phyloP scores from a whole-genome alignment of 2,329 filamentous ascomycete species.

The Ambrosiella xylebori region DNA sequence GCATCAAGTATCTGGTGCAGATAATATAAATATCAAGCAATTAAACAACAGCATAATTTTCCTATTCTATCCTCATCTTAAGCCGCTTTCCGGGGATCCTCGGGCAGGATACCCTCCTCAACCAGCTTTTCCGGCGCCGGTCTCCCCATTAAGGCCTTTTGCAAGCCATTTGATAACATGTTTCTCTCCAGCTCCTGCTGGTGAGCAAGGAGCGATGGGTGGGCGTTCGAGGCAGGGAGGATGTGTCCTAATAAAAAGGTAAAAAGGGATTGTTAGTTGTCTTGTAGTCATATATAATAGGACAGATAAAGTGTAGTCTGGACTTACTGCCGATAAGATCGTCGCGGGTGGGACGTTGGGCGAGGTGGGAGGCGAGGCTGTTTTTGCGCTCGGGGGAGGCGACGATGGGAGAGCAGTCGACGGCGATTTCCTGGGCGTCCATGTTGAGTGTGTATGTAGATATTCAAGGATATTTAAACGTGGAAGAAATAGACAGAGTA shows the following conservation, averaged over 20 bases:
- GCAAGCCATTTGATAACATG: slow-evolving; percentile 73
- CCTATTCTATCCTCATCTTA: not conserved
- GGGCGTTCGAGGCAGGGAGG: slow-evolving; percentile 59
- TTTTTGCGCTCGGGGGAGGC: slow-evolving; percentile 40
- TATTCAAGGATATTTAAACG: not conserved
- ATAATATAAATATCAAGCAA: not conserved
- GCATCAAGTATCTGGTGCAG: too few species aligned
- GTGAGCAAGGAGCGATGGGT: slow-evolving; percentile 61
- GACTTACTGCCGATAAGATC: slow-evolving; percentile 46
- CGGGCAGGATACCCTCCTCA: slow-evolving; percentile 60
- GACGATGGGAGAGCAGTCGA: slow-evolving; percentile 43
- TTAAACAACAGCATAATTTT: not conserved
- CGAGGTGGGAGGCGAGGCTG: slow-evolving; percentile 56
- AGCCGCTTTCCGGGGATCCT: slow-evolving; percentile 36
- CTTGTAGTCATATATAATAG: not conserved
- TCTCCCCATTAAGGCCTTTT: slow-evolving; percentile 68
- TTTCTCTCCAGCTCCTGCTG: slow-evolving; percentile 74
- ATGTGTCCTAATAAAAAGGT: slow-evolving; percentile 51
- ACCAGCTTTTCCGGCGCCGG: slow-evolving; percentile 62
- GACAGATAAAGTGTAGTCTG: not conserved
- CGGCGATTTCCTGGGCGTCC: slow-evolving; percentile 13
- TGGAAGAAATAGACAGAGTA: not conserved
- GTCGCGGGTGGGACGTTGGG: slow-evolving; percentile 56
- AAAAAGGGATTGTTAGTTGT: not conserved
- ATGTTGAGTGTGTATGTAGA: slow-evolving; percentile 3